phyloP scores from a whole-genome alignment of 2,329 filamentous ascomycete genomes.

The Ilyonectria robusta region DNA sequence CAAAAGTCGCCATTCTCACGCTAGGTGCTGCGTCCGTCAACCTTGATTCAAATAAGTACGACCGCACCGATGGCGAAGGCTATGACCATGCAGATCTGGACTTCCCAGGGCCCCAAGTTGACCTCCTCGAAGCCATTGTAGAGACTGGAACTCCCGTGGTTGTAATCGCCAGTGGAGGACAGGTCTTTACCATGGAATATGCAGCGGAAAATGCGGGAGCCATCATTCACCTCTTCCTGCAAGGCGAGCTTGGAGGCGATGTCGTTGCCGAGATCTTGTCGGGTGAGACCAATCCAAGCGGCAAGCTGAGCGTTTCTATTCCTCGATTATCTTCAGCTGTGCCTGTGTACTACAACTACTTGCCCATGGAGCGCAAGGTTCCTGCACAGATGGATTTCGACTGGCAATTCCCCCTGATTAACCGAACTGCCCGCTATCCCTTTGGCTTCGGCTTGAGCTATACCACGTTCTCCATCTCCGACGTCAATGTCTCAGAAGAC shows the following conservation, averaged over 20 bases:
- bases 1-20: constrained; percentile 38
- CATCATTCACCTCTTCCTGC: constrained; percentile 73
- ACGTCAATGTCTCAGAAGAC: constrained; percentile 55
- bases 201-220: constrained; percentile 59
- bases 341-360: constrained; percentile 77
- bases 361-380: constrained; percentile 71
- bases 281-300: constrained; percentile 69
- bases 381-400: constrained; percentile 64
- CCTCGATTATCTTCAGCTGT: constrained; percentile 58
- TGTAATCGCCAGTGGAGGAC: constrained; percentile 44
- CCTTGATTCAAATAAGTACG: constrained; percentile 36
- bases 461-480: constrained; percentile 70
- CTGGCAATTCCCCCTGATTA: constrained; percentile 54
- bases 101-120: constrained; percentile 48
- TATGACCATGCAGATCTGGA: constrained; percentile 47
- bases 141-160: constrained; percentile 47
- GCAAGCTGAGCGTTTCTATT: constrained; percentile 57
- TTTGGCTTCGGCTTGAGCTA: constrained; percentile 75
- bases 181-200: constrained; percentile 45
- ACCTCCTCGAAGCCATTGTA: constrained; percentile 48
- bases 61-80: constrained; percentile 51
- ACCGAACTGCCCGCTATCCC: constrained; percentile 50
- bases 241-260: constrained; percentile 74
- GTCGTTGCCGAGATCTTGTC: constrained; percentile 74
- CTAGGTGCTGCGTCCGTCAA: constrained; percentile 35